A percentile compares a stretch with the other conserved stretches of the same genome.
These are phyloP conservation scores for Aspergillus sp. DNA, from an alignment of 2,329 filamentous ascomycete species.

Conservation along the genomic window DNA sequence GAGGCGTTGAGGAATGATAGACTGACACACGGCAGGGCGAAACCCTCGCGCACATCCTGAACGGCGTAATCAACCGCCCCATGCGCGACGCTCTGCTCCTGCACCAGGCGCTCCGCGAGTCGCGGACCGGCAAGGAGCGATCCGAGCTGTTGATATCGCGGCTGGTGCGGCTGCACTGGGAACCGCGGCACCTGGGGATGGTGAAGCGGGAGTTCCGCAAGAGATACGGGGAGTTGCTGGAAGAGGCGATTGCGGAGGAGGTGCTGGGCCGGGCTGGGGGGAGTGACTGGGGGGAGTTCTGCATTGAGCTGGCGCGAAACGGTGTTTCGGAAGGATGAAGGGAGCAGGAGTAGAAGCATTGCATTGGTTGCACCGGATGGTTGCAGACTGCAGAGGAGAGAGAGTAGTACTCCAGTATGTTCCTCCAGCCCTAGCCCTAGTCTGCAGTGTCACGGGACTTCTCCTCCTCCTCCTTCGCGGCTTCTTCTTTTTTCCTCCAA, in stretches of 20 bases:
- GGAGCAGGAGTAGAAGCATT: too few relatives aligned
- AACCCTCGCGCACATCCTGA: constrained; percentile 86
- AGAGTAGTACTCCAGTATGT: too few relatives aligned
- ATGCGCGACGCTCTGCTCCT: constrained; percentile 86
- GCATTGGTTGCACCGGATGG: too few relatives aligned
- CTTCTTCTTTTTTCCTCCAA: too few relatives aligned
- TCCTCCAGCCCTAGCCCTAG: too few relatives aligned
- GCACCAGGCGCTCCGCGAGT: constrained; percentile 75
- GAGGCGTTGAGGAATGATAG: background rate
- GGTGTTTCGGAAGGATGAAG: background rate
- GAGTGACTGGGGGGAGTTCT: constrained; percentile 65
- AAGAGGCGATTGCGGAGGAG: constrained; percentile 68
- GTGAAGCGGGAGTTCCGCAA: constrained; percentile 73
- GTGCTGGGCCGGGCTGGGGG: constrained; percentile 48
- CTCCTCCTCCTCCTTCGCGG: too few relatives aligned
- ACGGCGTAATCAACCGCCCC: constrained; percentile 91
- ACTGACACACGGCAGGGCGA: constrained; percentile 58
- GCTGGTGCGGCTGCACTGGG: constrained; percentile 87
- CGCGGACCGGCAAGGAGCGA: constrained; percentile 60
- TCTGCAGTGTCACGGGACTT: too few relatives aligned
- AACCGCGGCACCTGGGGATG: constrained; percentile 66
- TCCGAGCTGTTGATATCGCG: constrained; percentile 81
- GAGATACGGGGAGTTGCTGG: constrained; percentile 64
- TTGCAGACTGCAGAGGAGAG: too few relatives aligned
- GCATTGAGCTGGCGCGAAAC: constrained; percentile 49